Conservation (phyloP, 768 basidiomycete species). For the Amanita thiersii region DNA sequence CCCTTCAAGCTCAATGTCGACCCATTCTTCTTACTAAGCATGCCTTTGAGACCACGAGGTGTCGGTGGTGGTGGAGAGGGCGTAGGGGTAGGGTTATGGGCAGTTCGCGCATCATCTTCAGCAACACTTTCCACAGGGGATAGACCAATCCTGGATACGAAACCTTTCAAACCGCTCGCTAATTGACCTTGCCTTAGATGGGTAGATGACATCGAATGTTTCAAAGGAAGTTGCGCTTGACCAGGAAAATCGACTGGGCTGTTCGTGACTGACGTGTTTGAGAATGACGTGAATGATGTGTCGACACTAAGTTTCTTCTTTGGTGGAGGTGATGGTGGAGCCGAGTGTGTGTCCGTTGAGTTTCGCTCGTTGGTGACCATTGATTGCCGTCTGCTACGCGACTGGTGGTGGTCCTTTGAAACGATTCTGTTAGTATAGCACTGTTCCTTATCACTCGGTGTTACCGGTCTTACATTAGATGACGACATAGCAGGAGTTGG, state of each 20-base stretch:
- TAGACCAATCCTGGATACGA: constrained; percentile 5
- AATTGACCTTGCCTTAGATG: background rate
- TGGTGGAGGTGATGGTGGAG: background rate
- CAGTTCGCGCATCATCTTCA: background rate
- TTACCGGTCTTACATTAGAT: constrained; percentile 3
- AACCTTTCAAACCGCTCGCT: background rate
- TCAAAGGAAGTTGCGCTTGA: background rate
- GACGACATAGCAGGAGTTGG: background rate
- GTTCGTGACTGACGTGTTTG: constrained; percentile 2
- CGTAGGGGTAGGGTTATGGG: background rate
- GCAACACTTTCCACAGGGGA: background rate
- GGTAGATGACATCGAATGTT: background rate
- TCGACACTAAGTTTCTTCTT: background rate
- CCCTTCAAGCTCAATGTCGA: constrained; percentile 6
- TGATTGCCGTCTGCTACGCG: no score
- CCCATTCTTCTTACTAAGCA: constrained; percentile 7
- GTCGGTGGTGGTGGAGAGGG: background rate
- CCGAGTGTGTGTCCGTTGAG: background rate
- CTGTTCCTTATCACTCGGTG: constrained; percentile 3
- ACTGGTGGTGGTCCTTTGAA: background rate
- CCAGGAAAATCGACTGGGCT: constrained; percentile 1
- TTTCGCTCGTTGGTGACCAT: no score
- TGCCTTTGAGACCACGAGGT: constrained; percentile 4
- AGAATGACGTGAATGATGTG: constrained; percentile 1
- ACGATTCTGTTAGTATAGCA: background rate